phyloP scores from a whole-genome alignment of 768 basidiomycete genomes.

The Fibroporia radiculosa region DNA sequence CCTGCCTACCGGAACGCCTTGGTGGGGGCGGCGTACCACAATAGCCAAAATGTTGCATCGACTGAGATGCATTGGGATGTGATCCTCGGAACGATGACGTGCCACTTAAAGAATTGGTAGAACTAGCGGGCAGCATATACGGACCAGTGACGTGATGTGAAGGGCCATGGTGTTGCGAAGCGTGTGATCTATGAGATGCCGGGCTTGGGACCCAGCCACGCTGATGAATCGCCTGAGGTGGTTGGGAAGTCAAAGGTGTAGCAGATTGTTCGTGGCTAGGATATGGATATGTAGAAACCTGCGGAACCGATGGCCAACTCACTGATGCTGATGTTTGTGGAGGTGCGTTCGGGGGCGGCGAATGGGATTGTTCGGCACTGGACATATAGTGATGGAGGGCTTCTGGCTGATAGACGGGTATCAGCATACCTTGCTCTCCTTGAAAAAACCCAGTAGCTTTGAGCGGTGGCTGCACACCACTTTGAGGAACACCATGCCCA shows the following conservation, averaged over 20 bases:
- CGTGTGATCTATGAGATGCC: not conserved
- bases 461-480: constrained; percentile 42
- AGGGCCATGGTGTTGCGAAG: not conserved
- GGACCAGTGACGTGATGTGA: not conserved
- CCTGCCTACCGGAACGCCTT: not conserved
- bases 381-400: constrained; percentile 66
- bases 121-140: constrained; percentile 2
- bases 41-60: not conserved
- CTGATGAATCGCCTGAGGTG: not conserved
- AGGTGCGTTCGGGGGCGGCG: constrained; percentile 5
- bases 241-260: constrained; percentile 1
- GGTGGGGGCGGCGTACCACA: constrained; percentile 2
- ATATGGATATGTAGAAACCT: constrained; percentile 9
- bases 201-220: constrained; percentile 2
- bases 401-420: constrained; percentile 64
- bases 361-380: constrained; percentile 24
- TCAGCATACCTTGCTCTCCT: constrained; percentile 63
- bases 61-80: not conserved
- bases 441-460: constrained; percentile 64
- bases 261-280: not conserved
- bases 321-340: not conserved
- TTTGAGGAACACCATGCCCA: not conserved
- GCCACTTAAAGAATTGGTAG: constrained; percentile 5
- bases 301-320: constrained; percentile 4
- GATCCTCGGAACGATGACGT: constrained; percentile 4